These are phyloP conservation scores for Croton laevigatus DNA, from an alignment of 441 rosid species.

Conservation along the genomic window DNA sequence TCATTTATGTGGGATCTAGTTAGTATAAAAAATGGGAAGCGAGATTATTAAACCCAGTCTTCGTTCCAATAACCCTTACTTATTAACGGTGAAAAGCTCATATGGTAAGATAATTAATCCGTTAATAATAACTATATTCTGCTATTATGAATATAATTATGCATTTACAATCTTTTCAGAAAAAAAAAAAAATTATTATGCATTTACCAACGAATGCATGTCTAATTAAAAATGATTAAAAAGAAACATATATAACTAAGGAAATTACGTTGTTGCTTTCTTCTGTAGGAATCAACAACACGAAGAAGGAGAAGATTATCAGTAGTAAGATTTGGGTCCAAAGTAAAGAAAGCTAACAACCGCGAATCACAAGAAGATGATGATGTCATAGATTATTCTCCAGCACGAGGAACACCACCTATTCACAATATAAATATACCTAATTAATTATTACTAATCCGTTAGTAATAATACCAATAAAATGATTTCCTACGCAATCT, in stretches of 20 bases:
- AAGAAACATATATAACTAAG: not conserved
- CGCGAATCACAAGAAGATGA: constrained; percentile 14
- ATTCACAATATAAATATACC: constrained; percentile 29
- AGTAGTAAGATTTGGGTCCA: constrained; percentile 11
- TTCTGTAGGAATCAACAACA: constrained; percentile 26
- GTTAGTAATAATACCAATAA: no score
- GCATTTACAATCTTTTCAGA: no score
- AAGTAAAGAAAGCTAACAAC: constrained; percentile 9
- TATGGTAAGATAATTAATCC: no score
- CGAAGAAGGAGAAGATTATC: constrained; percentile 24
- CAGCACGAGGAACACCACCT: constrained; percentile 33
- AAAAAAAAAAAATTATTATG: no score
- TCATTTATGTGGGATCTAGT: not conserved
- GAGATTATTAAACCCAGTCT: not conserved
- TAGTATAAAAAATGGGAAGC: no score
- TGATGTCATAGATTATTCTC: constrained; percentile 29
- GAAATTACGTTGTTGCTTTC: not conserved
- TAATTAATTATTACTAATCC: not conserved
- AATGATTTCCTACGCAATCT: not conserved
- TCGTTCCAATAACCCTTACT: no score
- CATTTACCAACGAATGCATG: no score
- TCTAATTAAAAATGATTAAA: not conserved
- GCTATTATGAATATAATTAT: no score
- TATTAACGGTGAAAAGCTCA: no score
- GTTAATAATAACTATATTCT: no score